Percentiles rank a stretch among this genome's conserved stretches.
Evolutionary conservation across 169 alveolate species (phyloP).

Genomic region (Toxoplasma gondii): DNA sequence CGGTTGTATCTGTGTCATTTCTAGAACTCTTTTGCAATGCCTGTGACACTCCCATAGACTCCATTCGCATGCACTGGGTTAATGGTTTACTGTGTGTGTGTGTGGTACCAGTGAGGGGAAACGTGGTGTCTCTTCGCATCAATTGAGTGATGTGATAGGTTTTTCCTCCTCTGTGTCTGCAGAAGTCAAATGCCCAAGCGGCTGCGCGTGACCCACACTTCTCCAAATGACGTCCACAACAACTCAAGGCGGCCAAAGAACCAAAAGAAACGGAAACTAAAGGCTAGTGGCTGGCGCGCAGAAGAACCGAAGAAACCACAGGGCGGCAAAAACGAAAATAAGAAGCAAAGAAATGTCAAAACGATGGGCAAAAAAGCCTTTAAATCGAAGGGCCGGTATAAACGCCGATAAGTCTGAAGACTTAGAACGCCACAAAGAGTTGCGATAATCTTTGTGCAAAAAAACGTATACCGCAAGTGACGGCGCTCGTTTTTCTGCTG

Average conservation of each 20-base stretch:
- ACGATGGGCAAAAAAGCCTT: not conserved
- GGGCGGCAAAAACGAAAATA: not conserved
- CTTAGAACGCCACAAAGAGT: too few relatives aligned
- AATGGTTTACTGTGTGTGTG: too few relatives aligned
- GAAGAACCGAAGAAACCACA: not conserved
- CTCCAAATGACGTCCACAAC: not conserved
- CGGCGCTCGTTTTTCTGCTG: too few relatives aligned
- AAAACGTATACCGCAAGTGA: too few relatives aligned
- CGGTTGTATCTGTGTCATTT: too few relatives aligned
- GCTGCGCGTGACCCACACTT: slow-evolving; percentile 2
- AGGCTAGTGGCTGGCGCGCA: not conserved
- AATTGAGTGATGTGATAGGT: not conserved
- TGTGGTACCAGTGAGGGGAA: too few relatives aligned
- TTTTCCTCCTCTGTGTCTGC: not conserved
- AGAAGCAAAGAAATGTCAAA: not conserved
- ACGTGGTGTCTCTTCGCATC: too few relatives aligned
- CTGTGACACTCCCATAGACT: too few relatives aligned
- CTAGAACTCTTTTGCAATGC: too few relatives aligned
- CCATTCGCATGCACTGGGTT: too few relatives aligned
- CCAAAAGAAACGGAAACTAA: not conserved
- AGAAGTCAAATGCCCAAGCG: slow-evolving; percentile 18
- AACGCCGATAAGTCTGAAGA: not conserved
- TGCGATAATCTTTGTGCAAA: too few relatives aligned
- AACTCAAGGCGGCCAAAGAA: not conserved
- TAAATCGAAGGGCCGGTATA: slow-evolving; percentile 30